Percentiles rank a stretch among this genome's conserved stretches.
Conservation (phyloP, 352 stramenopile genomes). For the Pythium folliculosum region DNA sequence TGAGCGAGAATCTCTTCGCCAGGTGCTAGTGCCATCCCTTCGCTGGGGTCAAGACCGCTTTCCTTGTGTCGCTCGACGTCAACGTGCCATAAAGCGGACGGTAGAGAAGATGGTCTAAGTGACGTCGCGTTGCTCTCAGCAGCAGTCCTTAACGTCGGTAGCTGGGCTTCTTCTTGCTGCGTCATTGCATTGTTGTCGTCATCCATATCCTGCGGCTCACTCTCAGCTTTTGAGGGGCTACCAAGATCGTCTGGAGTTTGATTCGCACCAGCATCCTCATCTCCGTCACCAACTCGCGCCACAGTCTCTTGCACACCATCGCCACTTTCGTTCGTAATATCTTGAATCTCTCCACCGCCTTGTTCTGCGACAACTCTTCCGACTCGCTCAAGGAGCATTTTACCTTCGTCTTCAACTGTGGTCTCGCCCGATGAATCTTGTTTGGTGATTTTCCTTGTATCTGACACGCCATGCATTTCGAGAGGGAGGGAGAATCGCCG, state of each 20-base stretch:
- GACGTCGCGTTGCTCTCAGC: background rate
- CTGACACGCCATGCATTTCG: slow-evolving; percentile 17
- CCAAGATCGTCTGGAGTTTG: slow-evolving; percentile 16
- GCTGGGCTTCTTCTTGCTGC: slow-evolving; percentile 16
- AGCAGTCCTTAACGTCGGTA: background rate
- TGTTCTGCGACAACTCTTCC: slow-evolving; percentile 73
- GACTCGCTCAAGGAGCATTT: slow-evolving; percentile 61
- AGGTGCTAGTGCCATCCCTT: slow-evolving; percentile 52
- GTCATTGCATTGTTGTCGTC: slow-evolving; percentile 14
- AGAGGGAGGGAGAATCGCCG: slow-evolving; percentile 23
- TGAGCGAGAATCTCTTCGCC: slow-evolving; percentile 70
- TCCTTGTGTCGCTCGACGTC: slow-evolving; percentile 41
- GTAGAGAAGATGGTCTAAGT: slow-evolving; percentile 8
- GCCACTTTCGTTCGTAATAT: slow-evolving; percentile 69
- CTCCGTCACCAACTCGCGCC: background rate
- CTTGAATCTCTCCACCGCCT: slow-evolving; percentile 71
- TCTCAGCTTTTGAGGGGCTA: slow-evolving; percentile 23
- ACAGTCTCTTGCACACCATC: background rate
- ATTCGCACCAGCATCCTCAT: slow-evolving; percentile 11
- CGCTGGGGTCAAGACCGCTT: slow-evolving; percentile 68
- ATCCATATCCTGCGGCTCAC: slow-evolving; percentile 7
- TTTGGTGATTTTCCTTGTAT: background rate
- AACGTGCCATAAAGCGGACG: slow-evolving; percentile 25
- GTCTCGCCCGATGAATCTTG: slow-evolving; percentile 21
- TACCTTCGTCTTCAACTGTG: slow-evolving; percentile 30